Base-by-base conservation (phyloP, 2,329 filamentous ascomycete species). In the Plectosphaerella sp. region DNA sequence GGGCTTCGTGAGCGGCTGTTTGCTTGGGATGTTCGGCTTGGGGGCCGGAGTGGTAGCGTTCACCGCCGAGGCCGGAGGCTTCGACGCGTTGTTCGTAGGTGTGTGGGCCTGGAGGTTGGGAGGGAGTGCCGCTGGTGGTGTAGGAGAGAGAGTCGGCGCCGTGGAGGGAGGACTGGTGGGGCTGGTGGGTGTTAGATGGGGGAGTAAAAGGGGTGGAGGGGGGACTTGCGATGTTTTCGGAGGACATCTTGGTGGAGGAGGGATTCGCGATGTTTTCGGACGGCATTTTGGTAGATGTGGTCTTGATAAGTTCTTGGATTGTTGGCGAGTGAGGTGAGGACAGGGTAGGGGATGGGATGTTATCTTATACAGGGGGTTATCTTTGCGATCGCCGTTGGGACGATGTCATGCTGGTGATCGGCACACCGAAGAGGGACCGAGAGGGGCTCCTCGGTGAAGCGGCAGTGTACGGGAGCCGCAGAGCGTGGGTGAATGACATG, bases 91-190 rank as follows among this genome's bases (percentile, higher is more conserved):
- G 47, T 20, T 48, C 47, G 47, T 42, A 48, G 22, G 47, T 42
- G 5, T 37, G 47, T n/a, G 25, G 36, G 36, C 20, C 20, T 12
- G 47, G 24, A 35, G 47, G 49, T 50, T 49, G 57, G 42, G 48
- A 56, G 37, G 58, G 57, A 49, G 57, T 57, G 20, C 57, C 56
- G 9, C 48, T 53, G 28, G 57, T 58, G 36, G 54, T 58, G 49
- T 60, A 60, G 43, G 55, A 48, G 20, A 60, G 59, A 28, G 52
- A 57, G 52, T 57, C 53, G 16, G 48, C 52, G 35, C 55, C 55
- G 43, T 51, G 50, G 25, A 57, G 55, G 49, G 54, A 55, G 48
- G 55, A 51, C 24, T 48, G 47, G 47, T 41, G 47, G 20, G 36
- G 35, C 47, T 48, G 47, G 16, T 6, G 35, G 33, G 12, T 37